Evolutionary conservation across 2,329 filamentous ascomycete genomes (phyloP).

Genomic region (Nigrograna mackinnonii): DNA sequence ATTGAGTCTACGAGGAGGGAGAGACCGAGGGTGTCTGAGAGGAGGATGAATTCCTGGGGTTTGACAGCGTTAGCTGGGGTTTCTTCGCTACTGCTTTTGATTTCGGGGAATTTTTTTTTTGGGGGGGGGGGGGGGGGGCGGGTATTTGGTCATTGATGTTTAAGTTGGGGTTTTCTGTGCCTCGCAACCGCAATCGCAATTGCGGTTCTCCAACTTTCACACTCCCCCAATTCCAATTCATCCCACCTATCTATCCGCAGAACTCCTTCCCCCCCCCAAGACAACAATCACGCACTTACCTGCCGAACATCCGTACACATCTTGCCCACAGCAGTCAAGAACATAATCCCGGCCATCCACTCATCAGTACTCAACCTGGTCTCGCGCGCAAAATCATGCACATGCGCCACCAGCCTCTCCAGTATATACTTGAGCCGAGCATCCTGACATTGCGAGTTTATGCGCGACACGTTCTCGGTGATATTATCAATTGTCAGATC

Average conservation of each 20-base stretch:
- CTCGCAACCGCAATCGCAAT: no score
- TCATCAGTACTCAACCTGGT: conserved; percentile 75
- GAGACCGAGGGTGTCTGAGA: conserved; percentile 78
- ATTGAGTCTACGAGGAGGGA: conserved; percentile 81
- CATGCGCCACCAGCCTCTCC: conserved; percentile 72
- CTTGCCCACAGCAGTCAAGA: conserved; percentile 73
- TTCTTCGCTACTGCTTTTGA: no score
- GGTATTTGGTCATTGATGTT: no score
- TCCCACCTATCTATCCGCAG: no score
- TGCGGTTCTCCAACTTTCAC: no score
- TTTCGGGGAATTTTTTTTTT: background rate
- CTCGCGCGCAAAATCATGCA: conserved; percentile 82
- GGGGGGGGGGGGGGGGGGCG: no score
- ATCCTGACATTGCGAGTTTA: conserved; percentile 72
- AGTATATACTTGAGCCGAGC: conserved; percentile 72
- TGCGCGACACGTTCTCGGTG: conserved; percentile 73
- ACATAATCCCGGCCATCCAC: conserved; percentile 75
- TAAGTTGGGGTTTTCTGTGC: no score
- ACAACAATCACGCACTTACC: conserved; percentile 44
- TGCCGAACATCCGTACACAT: conserved; percentile 75
- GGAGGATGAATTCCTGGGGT: conserved; percentile 75
- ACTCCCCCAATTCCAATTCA: no score
- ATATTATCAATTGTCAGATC: conserved; percentile 81
- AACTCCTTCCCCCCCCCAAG: no score
- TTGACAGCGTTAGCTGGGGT: no score